Base-by-base conservation (phyloP, 2,329 filamentous ascomycete species). In the Fusarium protoensiforme region DNA sequence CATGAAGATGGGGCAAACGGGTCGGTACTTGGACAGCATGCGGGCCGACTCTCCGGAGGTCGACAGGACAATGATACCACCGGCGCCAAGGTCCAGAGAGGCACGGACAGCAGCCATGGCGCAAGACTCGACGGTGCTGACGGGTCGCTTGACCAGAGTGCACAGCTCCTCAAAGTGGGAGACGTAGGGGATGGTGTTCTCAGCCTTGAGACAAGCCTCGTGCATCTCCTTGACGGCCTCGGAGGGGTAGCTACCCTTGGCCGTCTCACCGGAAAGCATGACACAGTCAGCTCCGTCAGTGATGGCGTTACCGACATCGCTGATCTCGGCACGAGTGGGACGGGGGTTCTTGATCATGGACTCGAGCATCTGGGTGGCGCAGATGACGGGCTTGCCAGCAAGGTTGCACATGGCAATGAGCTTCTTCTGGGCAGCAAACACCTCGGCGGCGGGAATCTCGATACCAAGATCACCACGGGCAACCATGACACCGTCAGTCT, bases 341-440 rank as follows among this genome's bases (percentile, higher is more conserved):
- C 96, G 94, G 77, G 96, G 96, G 89, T 99, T 99, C 90, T 98
- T 98, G 85, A 98, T 99, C 96, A 99, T 99, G 75, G 95, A 98
- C 91, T 99, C 96, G 78, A 99, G 91, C 96, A 99, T 99, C 89
- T 99, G 96, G 43, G 96, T 99, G 69, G 96, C 96, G 86, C 96
- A 98, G 84, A 99, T 98, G 84, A 96, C 95, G 77, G 96, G 96
- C 91, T 99, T 99, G 85, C 96, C 96, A 78, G 95, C 95, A 82
- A 98, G 92, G 89, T 99, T 99, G 92, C 96, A 99, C 92, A 98
- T 98, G 86, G 96, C 95, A 85, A 99, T 99, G 91, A 99, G 95
- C 94, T 99, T 99, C 93, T 99, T 99, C 90, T 99, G 96, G 65
- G 96, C 96, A 78, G 97, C 94, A 86, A 99, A 99, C 77, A 99